Conservation (phyloP, 163 green algal species). For the Chlorella variabilis region DNA sequence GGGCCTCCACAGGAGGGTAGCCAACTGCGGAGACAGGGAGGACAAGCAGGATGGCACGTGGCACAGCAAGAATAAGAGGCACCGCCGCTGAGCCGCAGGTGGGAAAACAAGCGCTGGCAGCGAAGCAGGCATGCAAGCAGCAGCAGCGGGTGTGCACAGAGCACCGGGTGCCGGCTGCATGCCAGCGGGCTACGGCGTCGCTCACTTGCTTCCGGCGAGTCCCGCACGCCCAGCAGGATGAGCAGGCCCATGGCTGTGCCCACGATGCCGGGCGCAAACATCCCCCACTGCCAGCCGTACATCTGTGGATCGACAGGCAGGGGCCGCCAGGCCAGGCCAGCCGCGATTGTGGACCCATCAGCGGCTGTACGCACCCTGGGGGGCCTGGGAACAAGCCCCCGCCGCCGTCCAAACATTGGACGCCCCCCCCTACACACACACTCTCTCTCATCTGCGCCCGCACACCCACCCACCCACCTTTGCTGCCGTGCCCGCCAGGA, state of each 20-base stretch:
- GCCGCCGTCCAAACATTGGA: too few relatives aligned
- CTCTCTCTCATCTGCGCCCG: too few relatives aligned
- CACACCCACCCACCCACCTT: constrained; percentile 47
- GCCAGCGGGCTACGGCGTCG: too few relatives aligned
- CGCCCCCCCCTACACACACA: too few relatives aligned
- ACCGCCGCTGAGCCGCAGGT: too few relatives aligned
- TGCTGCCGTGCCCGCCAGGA: constrained; percentile 90
- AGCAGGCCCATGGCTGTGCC: constrained; percentile 81
- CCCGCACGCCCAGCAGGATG: constrained; percentile 76
- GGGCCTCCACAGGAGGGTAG: constrained; percentile 84
- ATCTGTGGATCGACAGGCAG: constrained; percentile 18
- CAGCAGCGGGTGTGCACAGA: too few relatives aligned
- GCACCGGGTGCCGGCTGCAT: too few relatives aligned
- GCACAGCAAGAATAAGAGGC: too few relatives aligned
- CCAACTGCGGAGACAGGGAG: constrained; percentile 51
- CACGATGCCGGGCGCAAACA: constrained; percentile 93
- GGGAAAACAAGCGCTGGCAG: not conserved
- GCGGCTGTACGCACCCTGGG: not conserved
- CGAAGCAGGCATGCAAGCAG: not conserved
- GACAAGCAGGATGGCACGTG: not conserved
- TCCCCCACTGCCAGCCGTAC: constrained; percentile 60
- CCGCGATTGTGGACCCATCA: not conserved
- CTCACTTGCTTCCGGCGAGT: constrained; percentile 81
- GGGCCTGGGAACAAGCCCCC: not conserved
- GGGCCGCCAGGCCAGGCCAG: not conserved